Evolutionary conservation across 768 basidiomycete species (phyloP).

Genomic region (Dictyophora rubrovolvata): DNA sequence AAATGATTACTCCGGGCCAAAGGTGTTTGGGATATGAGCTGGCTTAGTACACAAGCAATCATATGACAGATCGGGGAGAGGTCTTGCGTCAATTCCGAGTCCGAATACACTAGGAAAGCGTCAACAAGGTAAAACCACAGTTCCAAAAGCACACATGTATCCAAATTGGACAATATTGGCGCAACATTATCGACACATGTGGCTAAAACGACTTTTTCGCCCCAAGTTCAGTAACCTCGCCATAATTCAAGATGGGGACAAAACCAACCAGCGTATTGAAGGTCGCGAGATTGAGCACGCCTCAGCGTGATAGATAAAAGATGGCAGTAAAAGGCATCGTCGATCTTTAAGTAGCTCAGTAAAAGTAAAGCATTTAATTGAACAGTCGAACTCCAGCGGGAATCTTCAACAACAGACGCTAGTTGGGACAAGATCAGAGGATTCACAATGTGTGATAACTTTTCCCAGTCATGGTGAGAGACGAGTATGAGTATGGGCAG

Average conservation of each 20-base stretch:
- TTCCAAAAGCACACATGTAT: slow-evolving; percentile 35
- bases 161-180: slow-evolving; percentile 14
- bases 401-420: not conserved
- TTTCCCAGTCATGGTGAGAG: not conserved
- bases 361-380: not conserved
- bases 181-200: slow-evolving; percentile 27
- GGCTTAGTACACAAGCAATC: not conserved
- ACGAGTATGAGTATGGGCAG: not conserved
- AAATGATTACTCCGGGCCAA: not conserved
- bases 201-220: slow-evolving; percentile 35
- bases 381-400: not conserved
- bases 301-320: not conserved
- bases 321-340: not conserved
- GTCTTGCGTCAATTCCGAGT: not conserved
- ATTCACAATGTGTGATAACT: not conserved
- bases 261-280: not conserved
- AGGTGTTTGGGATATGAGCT: not conserved
- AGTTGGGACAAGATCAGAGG: not conserved
- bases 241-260: not conserved
- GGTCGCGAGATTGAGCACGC: not conserved
- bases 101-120: slow-evolving; percentile 33
- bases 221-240: not conserved
- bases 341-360: not conserved
- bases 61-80: not conserved
- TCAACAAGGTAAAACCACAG: slow-evolving; percentile 47